These are phyloP conservation scores for Trichosporon sp. DNA, from an alignment of 1,284 basidiomycete genomes.

Conservation along the genomic window DNA sequence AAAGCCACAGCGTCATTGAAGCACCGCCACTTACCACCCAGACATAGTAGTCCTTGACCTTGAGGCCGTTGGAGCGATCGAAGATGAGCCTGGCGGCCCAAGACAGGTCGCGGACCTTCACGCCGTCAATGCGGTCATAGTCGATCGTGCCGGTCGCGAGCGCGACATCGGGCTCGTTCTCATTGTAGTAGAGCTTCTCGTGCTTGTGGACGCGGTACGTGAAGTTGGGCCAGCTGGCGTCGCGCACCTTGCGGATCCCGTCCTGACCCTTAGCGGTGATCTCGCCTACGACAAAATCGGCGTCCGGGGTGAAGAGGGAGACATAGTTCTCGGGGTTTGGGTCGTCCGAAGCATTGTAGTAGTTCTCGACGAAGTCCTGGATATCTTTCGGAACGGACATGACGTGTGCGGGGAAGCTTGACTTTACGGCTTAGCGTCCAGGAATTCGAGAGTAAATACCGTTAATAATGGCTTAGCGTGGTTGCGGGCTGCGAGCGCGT, in stretches of 20 bases:
- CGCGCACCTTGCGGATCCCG: not conserved
- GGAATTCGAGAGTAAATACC: no score
- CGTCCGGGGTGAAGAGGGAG: constrained; percentile 1
- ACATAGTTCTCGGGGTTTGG: constrained; percentile 2
- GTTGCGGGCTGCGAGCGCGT: no score
- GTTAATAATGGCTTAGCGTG: not conserved
- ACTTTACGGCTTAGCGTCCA: no score
- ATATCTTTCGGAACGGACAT: not conserved
- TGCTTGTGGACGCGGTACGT: not conserved
- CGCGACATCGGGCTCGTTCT: not conserved
- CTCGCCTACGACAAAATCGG: not conserved
- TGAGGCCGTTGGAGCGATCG: not conserved
- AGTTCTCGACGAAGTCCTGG: not conserved
- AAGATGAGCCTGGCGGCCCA: constrained; percentile 1
- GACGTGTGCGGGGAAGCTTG: not conserved
- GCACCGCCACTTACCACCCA: constrained; percentile 1
- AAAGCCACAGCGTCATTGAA: no score
- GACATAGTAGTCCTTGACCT: constrained; percentile 6
- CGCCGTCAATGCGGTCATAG: constrained; percentile 5
- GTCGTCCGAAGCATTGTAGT: not conserved
- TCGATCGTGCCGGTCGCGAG: not conserved
- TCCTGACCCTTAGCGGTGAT: not conserved
- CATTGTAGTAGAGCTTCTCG: not conserved
- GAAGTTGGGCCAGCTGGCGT: not conserved
- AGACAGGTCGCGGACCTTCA: not conserved